Base-by-base conservation (phyloP, 2,329 filamentous ascomycete genomes). In the Talaromyces sp. region DNA sequence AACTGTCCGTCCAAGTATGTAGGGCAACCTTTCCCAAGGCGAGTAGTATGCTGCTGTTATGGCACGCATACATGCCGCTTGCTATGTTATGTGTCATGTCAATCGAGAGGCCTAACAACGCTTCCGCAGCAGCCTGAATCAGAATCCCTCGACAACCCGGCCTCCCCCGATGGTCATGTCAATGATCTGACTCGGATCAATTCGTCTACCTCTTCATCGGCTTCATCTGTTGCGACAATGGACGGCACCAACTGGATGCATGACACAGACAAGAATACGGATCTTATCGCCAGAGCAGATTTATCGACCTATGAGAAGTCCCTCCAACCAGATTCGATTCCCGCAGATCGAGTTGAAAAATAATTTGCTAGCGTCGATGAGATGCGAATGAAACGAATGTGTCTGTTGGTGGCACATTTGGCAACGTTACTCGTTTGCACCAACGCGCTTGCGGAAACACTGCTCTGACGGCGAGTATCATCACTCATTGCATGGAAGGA, bases 111-210 rank as follows among this genome's bases (percentile, higher is more conserved):
- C 58, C 52, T 42, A 37, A 9, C 18, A 5, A 56, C 23, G 11
- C 11, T 33, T 31, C 40, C 50, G 42, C 50, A 56, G 62, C 62
- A 61, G 58, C 55, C 62, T 40, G 35, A 54, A 61, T 61, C 54
- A 54, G 52, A 64, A 61, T 58, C 46, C 2, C 11, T 52, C 25
- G 59, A 61, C 9, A 33, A 60, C 18, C 54, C 55, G 62, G 39
- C 37, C 57, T 39, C 54, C 28, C 8, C 28, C 33, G 62, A 61
- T 18, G 7, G 40, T 14, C 25, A 55, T 14, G 14, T 35, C 44
- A 44, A 44, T 59, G 12, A 3, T 28, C 25, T 55, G 37, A 58
- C 59, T 59, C 58, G 59, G 44, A 61, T 40, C 39, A 48, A 54
- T 37, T 64, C 52, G 8, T 57, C 50, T 18, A 44, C 50, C 14